These are phyloP conservation scores for Stipa capillata DNA, from an alignment of 176 grass and related monocot genomes.

Conservation along the genomic window DNA sequence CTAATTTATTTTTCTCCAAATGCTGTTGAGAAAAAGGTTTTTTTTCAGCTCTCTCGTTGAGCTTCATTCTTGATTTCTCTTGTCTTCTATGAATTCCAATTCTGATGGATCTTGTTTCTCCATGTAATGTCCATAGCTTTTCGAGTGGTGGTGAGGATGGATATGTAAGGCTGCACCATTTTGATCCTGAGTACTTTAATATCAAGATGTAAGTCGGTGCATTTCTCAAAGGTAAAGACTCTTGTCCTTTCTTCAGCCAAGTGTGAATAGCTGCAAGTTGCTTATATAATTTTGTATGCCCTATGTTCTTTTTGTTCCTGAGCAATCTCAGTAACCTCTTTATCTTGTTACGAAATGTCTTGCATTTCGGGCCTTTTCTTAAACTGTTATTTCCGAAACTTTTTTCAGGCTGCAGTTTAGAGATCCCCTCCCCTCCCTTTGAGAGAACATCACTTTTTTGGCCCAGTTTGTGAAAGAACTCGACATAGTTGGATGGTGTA, in stretches of 20 bases:
- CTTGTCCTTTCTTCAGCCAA: not conserved
- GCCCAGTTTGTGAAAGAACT: not conserved
- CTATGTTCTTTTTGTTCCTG: too few relatives aligned
- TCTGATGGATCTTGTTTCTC: not conserved
- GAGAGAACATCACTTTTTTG: not conserved
- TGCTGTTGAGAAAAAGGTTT: not conserved
- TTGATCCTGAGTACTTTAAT: constrained; percentile 80
- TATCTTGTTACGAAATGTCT: not conserved
- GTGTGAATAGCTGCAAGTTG: not conserved
- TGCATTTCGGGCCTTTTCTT: not conserved
- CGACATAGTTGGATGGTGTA: not conserved
- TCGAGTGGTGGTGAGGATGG: constrained; percentile 94
- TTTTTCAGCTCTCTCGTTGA: not conserved
- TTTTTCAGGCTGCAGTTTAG: not conserved
- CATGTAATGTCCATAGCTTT: constrained; percentile 29
- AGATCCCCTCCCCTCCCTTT: not conserved
- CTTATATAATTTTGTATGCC: too few relatives aligned
- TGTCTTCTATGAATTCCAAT: not conserved
- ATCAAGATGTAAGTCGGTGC: constrained; percentile 43
- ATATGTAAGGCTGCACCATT: constrained; percentile 88
- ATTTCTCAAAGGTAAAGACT: not conserved
- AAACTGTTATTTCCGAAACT: not conserved
- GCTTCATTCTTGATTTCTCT: not conserved
- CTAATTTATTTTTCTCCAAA: not conserved
- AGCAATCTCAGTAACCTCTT: not conserved